Evolutionary conservation across 305 asterid species (phyloP).

Genomic region (Coffea humblotiana): DNA sequence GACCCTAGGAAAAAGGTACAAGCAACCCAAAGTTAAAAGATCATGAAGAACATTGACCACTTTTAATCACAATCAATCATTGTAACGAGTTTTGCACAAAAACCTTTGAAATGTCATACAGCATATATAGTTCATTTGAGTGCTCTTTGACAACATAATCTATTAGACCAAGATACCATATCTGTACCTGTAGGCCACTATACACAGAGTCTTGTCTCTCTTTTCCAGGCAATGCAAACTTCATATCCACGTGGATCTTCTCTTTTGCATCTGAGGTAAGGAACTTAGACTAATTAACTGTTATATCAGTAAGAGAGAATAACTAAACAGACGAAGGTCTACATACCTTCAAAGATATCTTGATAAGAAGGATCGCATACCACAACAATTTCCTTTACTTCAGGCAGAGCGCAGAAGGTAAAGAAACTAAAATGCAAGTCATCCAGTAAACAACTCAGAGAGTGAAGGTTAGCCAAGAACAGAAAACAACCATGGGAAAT

Average conservation of each 20-base stretch:
- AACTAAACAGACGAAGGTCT: constrained; percentile 20
- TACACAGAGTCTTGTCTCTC: constrained; percentile 98
- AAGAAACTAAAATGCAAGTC: constrained; percentile 66
- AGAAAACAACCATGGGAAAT: constrained; percentile 2
- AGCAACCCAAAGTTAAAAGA: background rate
- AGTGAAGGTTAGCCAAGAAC: constrained; percentile 20
- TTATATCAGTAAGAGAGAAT: background rate
- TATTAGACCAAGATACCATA: too few relatives aligned
- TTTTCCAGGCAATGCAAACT: constrained; percentile 97
- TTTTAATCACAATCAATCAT: background rate
- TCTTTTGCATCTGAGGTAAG: constrained; percentile 54
- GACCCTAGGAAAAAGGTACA: background rate
- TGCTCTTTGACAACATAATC: background rate
- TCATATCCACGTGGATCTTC: constrained; percentile 56
- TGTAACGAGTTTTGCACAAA: background rate
- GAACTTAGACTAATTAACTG: constrained; percentile 1
- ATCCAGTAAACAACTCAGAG: constrained; percentile 22
- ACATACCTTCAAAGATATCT: constrained; percentile 90
- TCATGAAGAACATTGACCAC: background rate
- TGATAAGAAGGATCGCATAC: constrained; percentile 98
- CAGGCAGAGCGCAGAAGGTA: constrained; percentile 82
- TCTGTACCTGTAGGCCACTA: constrained; percentile 76
- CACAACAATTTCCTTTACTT: constrained; percentile 92
- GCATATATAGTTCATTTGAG: background rate
- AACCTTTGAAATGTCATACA: background rate